phyloP scores from a whole-genome alignment of 441 rosid genomes.

The Jatropha multifida region DNA sequence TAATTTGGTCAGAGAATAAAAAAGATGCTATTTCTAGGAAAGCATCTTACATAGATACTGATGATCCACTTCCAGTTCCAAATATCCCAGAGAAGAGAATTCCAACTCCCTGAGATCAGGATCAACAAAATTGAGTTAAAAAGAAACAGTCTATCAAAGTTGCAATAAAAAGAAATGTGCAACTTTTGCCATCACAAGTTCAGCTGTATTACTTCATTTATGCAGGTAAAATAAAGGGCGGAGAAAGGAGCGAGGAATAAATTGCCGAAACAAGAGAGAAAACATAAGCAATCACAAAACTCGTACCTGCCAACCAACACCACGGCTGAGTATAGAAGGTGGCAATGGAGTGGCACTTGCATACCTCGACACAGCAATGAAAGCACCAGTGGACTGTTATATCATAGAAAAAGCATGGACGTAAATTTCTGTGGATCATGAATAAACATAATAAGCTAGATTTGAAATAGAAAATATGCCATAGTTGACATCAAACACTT shows the following conservation, averaged over 20 bases:
- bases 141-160: not conserved
- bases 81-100: constrained; percentile 84
- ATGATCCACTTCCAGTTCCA: constrained; percentile 90
- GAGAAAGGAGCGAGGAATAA: not conserved
- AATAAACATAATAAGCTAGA: not conserved
- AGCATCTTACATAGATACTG: constrained; percentile 79
- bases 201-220: not conserved
- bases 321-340: constrained; percentile 95
- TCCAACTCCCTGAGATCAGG: constrained; percentile 67
- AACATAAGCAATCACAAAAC: not conserved
- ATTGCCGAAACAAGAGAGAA: not conserved
- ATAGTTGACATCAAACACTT: not conserved
- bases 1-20: not conserved
- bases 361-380: constrained; percentile 78
- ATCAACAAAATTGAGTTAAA: constrained; percentile 1
- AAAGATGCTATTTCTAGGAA: not conserved
- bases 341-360: constrained; percentile 93
- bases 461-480: not conserved
- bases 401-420: constrained; percentile 17
- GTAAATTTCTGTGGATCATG: not conserved
- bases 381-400: constrained; percentile 86
- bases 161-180: not conserved
- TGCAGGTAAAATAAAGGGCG: not conserved
- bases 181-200: not conserved
- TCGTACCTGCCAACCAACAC: constrained; percentile 98